A percentile compares a stretch with the other conserved stretches of the same genome.
phyloP scores from a whole-genome alignment of 2,329 filamentous ascomycete genomes.

The Epichloe aotearoae region DNA sequence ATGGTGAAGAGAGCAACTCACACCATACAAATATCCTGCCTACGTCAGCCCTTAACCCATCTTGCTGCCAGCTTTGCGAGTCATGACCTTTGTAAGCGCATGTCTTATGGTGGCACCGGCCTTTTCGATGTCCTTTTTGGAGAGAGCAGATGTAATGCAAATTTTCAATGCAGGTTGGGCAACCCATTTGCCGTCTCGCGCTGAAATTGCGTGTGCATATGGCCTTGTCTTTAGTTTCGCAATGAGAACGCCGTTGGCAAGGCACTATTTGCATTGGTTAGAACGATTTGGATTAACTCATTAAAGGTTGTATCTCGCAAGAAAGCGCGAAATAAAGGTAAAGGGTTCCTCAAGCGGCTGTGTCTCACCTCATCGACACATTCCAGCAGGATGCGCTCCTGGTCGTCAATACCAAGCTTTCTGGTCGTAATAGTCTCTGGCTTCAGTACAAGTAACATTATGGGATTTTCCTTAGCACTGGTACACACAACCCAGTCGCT shows the following conservation, averaged over 20 bases:
- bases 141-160: slow-evolving; percentile 75
- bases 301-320: not conserved
- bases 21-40: not conserved
- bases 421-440: slow-evolving; percentile 63
- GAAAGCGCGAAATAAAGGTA: not conserved
- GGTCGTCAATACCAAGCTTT: slow-evolving; percentile 57
- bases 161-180: slow-evolving; percentile 78
- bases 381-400: slow-evolving; percentile 76
- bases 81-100: slow-evolving; percentile 87
- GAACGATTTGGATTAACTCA: not conserved
- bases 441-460: slow-evolving; percentile 75
- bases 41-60: slow-evolving; percentile 1
- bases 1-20: not conserved
- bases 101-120: slow-evolving; percentile 78
- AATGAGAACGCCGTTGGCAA: slow-evolving; percentile 81
- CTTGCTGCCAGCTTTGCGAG: slow-evolving; percentile 39
- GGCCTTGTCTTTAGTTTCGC: slow-evolving; percentile 74
- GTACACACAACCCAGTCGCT: slow-evolving; percentile 86
- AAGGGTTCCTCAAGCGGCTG: not conserved
- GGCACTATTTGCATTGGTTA: slow-evolving; percentile 37
- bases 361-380: slow-evolving; percentile 85
- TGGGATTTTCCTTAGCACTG: slow-evolving; percentile 71
- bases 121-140: slow-evolving; percentile 96
- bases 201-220: slow-evolving; percentile 45
- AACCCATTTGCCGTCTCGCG: slow-evolving; percentile 56